Evolutionary conservation across 2,329 filamentous ascomycete genomes (phyloP).

Genomic region (Bimuria novae-zelandiae): DNA sequence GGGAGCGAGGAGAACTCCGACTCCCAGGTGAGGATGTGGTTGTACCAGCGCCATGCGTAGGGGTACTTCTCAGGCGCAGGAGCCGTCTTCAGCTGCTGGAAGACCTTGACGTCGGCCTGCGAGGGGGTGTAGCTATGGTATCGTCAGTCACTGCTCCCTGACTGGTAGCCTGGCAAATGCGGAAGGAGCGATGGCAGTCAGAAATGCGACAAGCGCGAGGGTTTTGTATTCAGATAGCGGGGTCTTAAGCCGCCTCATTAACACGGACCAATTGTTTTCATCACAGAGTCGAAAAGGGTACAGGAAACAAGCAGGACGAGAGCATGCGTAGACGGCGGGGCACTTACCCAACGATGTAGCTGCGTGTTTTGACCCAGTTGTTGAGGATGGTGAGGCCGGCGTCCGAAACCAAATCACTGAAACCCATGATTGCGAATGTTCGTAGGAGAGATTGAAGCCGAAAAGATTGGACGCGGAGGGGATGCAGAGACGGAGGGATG

Average conservation of each 20-base stretch:
- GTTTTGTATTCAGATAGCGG: conserved; percentile 78
- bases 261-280: conserved; percentile 95
- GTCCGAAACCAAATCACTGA: conserved; percentile 69
- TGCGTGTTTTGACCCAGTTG: conserved; percentile 74
- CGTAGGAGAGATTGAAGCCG: conserved; percentile 8
- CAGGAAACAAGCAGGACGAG: conserved; percentile 22
- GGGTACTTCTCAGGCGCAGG: conserved; percentile 88
- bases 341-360: conserved; percentile 83
- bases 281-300: conserved; percentile 58
- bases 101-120: conserved; percentile 94
- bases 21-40: conserved; percentile 94
- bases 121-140: conserved; percentile 66
- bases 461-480: conserved; percentile 9
- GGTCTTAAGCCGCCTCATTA: conserved; percentile 93
- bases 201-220: conserved; percentile 78
- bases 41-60: conserved; percentile 96
- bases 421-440: conserved; percentile 63
- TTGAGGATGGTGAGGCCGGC: conserved; percentile 71
- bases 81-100: conserved; percentile 80
- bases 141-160: conserved; percentile 31
- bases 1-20: conserved; percentile 88
- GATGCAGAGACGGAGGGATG: conserved; percentile 10
- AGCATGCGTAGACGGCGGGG: conserved; percentile 30
- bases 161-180: conserved; percentile 13
- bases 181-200: conserved; percentile 55